Conservation (phyloP, 768 basidiomycete genomes). For the Amanita thiersii region DNA sequence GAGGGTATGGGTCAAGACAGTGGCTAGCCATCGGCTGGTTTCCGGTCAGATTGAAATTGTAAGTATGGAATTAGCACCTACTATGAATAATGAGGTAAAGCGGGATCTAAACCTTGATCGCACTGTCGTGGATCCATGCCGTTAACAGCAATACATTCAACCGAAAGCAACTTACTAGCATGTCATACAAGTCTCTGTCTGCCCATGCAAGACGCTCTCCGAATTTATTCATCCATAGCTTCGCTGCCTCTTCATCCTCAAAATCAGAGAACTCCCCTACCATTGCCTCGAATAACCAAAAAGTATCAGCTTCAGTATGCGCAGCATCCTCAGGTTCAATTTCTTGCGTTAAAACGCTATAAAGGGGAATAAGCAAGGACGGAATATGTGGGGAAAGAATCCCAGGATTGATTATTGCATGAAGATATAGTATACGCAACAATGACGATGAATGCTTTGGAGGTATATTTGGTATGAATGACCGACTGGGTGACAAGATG, state of each 20-base stretch:
- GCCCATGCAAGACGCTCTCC: constrained; percentile 53
- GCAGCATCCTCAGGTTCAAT: constrained; percentile 49
- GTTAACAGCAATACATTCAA: constrained; percentile 6
- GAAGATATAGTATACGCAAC: constrained; percentile 63
- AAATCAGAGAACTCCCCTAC: constrained; percentile 67
- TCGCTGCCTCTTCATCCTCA: constrained; percentile 59
- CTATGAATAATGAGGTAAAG: constrained; percentile 76
- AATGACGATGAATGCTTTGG: constrained; percentile 55
- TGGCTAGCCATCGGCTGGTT: constrained; percentile 65
- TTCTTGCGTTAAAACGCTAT: constrained; percentile 54
- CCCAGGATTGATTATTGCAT: constrained; percentile 64
- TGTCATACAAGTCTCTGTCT: constrained; percentile 51
- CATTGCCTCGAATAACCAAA: constrained; percentile 75
- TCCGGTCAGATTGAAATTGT: constrained; percentile 4
- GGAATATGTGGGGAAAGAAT: constrained; percentile 61
- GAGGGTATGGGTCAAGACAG: constrained; percentile 66
- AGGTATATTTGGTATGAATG: constrained; percentile 40
- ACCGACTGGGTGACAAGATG: constrained; percentile 37
- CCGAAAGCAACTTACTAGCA: constrained; percentile 37
- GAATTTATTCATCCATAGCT: constrained; percentile 54
- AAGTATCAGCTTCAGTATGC: constrained; percentile 73
- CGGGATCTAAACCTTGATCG: constrained; percentile 58
- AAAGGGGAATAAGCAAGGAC: constrained; percentile 63
- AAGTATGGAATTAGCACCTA: constrained; percentile 25
- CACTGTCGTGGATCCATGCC: constrained; percentile 28